Base-by-base conservation (phyloP, 2,329 filamentous ascomycete genomes). In the Phialocephala subalpina region DNA sequence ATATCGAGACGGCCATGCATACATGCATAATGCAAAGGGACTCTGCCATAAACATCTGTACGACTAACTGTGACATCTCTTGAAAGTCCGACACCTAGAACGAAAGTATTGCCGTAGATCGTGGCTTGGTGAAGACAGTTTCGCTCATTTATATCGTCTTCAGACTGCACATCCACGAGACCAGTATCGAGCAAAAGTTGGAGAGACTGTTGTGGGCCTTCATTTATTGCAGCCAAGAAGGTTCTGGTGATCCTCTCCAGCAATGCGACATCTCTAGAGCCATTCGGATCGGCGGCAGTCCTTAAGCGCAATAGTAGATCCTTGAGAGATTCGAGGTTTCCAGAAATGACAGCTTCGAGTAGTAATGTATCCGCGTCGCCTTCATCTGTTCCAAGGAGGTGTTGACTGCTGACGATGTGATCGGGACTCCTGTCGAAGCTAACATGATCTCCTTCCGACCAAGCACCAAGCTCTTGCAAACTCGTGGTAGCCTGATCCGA, bases 401-500 rank as follows among this genome's bases (percentile, higher is more conserved):
- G 86, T 70, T 89, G 87, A 70, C 84, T 90, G 75, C 86, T 90
- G 61, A 90, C 87, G 67, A 89, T 85, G 73, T 90, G 88, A 58
- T 88, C 87, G 12, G 83, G 81, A 64, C 73, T 74, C 55, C 81
- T 77, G 67, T 92, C 91, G 74, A 94, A 97, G 73, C 90, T 92
- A 75, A 98, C 90, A 78, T 97, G 92, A 73, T 98, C 96, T 25
- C 96, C 96, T 79, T 99, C 96, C 22, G 94, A 94, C 95, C 95
- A 98, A 40, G 95, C 96, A 61, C 95, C 95, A 56, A 98, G 88
- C 76, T 98, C 96, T 72, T 98, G 90, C 42, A 97, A 82, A 73
- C 94, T 97, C n/a, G 94, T 97, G 0, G 96, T 98, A 9, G 96
- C 96, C 81, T 97, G 94, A 72, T 99, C 96, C 4, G 96, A 97